These are phyloP conservation scores for Styphnolobium japonicum DNA, from an alignment of 306 rosid genomes.

Conservation along the genomic window DNA sequence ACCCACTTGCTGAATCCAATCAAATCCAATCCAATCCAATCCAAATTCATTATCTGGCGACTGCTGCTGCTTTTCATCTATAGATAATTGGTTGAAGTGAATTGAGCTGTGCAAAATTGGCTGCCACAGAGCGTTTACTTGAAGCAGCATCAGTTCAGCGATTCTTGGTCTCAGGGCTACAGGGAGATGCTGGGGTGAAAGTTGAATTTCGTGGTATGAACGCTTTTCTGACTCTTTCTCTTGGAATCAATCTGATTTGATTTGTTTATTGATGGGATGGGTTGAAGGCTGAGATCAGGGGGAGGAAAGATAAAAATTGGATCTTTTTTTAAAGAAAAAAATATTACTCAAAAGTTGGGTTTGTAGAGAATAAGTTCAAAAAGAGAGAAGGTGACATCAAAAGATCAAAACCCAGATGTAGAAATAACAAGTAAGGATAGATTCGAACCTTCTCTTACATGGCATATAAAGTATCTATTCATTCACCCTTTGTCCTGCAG, in stretches of 20 bases:
- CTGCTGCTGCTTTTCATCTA: too few relatives aligned
- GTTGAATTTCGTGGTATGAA: conserved; percentile 39
- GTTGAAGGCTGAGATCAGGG: conserved; percentile 14
- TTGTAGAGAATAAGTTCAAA: conserved; percentile 25
- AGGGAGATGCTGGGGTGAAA: conserved; percentile 28
- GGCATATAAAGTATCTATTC: conserved; percentile 7
- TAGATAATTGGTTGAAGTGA: neutral
- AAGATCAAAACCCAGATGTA: conserved; percentile 49
- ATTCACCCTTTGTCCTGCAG: conserved; percentile 7
- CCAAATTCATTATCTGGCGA: too few relatives aligned
- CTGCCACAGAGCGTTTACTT: conserved; percentile 13
- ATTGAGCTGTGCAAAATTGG: neutral
- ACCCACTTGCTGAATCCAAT: conserved; percentile 21
- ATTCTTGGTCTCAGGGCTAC: neutral
- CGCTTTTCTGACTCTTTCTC: conserved; percentile 25
- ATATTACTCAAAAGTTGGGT: neutral
- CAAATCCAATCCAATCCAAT: too few relatives aligned
- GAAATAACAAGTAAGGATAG: conserved; percentile 60
- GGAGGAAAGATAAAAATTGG: conserved; percentile 20
- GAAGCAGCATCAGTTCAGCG: conserved; percentile 13
- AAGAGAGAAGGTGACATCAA: conserved; percentile 30
- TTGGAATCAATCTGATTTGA: conserved; percentile 25
- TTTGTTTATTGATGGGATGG: conserved; percentile 3
- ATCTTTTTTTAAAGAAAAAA: conserved; percentile 10
- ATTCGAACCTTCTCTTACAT: conserved; percentile 40